phyloP scores from a whole-genome alignment of 2,329 filamentous ascomycete species.

The Aspergillus ustus region DNA sequence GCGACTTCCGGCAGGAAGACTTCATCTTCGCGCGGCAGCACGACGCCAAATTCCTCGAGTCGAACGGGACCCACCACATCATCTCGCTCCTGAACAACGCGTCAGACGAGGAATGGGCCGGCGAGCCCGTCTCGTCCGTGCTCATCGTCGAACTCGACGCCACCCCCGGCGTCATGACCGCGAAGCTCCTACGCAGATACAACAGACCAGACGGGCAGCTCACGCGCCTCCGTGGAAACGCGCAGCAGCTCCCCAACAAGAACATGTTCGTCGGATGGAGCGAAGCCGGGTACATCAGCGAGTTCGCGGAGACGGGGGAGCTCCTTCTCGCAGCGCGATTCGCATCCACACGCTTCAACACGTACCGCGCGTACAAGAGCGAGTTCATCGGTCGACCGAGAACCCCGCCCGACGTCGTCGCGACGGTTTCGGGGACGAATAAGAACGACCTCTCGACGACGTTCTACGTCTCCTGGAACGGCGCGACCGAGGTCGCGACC shows the following conservation, averaged over 20 bases:
- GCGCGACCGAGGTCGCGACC: conserved; percentile 30
- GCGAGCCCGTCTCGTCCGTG: conserved; percentile 34
- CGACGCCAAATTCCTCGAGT: conserved; percentile 39
- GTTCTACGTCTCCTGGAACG: neutral
- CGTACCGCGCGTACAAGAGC: conserved; percentile 47
- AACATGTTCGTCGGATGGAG: conserved; percentile 45
- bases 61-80: conserved; percentile 34
- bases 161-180: conserved; percentile 30
- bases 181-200: conserved; percentile 32
- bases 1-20: conserved; percentile 36
- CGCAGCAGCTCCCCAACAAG: conserved; percentile 39
- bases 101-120: conserved; percentile 33
- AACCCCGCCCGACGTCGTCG: conserved; percentile 27
- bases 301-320: conserved; percentile 35
- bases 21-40: conserved; percentile 45
- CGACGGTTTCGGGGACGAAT: neutral
- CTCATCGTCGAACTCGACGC: conserved; percentile 37
- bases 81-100: conserved; percentile 43
- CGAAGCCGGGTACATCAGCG: conserved; percentile 38
- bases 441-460: neutral
- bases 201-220: conserved; percentile 38
- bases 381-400: conserved; percentile 39
- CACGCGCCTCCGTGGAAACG: conserved; percentile 40
- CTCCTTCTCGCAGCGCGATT: conserved; percentile 40
- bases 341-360: conserved; percentile 36